Conservation (phyloP, 176 grass and related monocot species). For the Oryza glumipatula region DNA sequence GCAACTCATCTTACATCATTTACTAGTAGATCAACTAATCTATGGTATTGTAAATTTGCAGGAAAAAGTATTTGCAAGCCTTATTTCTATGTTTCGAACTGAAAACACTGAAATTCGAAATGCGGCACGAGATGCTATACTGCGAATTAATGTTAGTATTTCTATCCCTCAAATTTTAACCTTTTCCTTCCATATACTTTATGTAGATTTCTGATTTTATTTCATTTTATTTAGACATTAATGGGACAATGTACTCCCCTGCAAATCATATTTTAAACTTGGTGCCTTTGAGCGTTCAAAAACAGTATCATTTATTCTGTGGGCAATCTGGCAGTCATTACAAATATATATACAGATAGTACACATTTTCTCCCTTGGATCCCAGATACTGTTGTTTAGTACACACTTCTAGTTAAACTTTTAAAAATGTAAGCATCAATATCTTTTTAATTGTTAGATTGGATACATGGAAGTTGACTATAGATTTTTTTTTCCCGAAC, state of each 20-base stretch:
- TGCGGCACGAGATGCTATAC: conserved; percentile 69
- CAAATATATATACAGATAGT: background rate
- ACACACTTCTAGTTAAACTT: background rate
- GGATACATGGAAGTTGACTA: background rate
- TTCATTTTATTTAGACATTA: conserved; percentile 11
- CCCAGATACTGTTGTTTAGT: background rate
- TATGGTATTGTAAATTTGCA: conserved; percentile 42
- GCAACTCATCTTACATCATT: background rate
- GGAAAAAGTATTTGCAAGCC: conserved; percentile 61
- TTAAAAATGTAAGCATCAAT: background rate
- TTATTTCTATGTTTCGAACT: conserved; percentile 71
- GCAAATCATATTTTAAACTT: background rate
- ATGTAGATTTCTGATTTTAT: background rate
- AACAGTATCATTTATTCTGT: background rate
- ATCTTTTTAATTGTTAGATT: background rate
- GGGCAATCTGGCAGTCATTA: background rate
- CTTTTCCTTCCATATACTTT: background rate
- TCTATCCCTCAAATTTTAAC: conserved; percentile 14
- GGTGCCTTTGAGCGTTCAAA: background rate
- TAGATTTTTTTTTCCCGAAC: background rate
- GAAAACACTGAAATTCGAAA: conserved; percentile 77
- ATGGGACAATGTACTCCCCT: background rate
- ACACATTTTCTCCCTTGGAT: background rate
- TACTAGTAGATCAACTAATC: conserved; percentile 27
- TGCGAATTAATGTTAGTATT: conserved; percentile 70